Conservation (phyloP, 164 flowering plant species). For the Chloranthus sessilifolius region DNA sequence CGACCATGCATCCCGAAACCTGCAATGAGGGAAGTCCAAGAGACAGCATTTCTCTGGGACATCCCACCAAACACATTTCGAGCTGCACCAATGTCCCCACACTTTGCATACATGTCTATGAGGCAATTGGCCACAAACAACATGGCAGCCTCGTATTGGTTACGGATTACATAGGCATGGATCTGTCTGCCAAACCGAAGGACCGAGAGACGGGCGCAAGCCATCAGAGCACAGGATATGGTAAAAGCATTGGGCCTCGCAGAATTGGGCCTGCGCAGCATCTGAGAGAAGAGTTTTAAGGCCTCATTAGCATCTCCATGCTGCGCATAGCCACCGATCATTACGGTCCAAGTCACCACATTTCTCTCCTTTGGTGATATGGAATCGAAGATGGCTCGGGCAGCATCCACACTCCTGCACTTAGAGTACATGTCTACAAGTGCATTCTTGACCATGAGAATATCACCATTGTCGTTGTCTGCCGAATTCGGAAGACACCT, state of each 20-base stretch:
- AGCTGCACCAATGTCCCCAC: slow-evolving; percentile 65
- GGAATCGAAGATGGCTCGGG: slow-evolving; percentile 39
- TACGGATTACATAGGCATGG: slow-evolving; percentile 57
- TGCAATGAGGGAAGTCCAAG: slow-evolving; percentile 79
- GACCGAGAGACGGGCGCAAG: slow-evolving; percentile 64
- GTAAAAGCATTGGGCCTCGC: slow-evolving; percentile 64
- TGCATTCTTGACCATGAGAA: slow-evolving; percentile 55
- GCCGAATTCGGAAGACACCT: slow-evolving; percentile 31
- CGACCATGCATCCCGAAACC: slow-evolving; percentile 78
- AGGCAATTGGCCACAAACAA: slow-evolving; percentile 67
- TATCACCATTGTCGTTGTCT: slow-evolving; percentile 32
- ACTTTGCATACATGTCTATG: slow-evolving; percentile 77
- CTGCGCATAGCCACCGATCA: slow-evolving; percentile 82
- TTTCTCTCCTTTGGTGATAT: slow-evolving; percentile 28
- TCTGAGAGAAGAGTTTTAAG: slow-evolving; percentile 41
- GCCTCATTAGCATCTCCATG: slow-evolving; percentile 72
- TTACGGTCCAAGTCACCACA: slow-evolving; percentile 85
- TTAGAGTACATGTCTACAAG: slow-evolving; percentile 78
- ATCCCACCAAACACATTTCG: slow-evolving; percentile 50
- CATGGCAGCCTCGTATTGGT: slow-evolving; percentile 33
- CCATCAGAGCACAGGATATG: slow-evolving; percentile 66
- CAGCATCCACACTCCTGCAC: slow-evolving; percentile 34
- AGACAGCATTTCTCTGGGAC: slow-evolving; percentile 49
- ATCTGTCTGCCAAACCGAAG: slow-evolving; percentile 56
- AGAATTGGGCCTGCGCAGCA: slow-evolving; percentile 31